phyloP scores from a whole-genome alignment of 768 basidiomycete species.

The Boletus sp. region DNA sequence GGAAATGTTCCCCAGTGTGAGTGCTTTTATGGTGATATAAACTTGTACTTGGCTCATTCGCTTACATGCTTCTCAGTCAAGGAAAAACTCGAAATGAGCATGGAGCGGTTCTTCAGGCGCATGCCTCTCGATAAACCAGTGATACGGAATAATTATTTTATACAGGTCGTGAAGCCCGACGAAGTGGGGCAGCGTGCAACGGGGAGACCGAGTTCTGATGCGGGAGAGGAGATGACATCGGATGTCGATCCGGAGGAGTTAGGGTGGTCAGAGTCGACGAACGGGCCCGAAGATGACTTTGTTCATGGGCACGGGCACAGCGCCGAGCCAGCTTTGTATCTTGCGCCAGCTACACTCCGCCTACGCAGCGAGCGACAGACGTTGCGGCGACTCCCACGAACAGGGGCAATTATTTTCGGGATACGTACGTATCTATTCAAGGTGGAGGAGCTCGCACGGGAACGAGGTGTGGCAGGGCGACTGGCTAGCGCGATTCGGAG shows the following conservation, averaged over 20 bases:
- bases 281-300: constrained; percentile 52
- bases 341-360: constrained; percentile 45
- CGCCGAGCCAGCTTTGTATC: constrained; percentile 12
- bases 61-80: constrained; percentile 40
- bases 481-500: constrained; percentile 62
- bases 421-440: constrained; percentile 65
- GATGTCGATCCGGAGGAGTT: constrained; percentile 61
- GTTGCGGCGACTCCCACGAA: constrained; percentile 58
- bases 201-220: background rate
- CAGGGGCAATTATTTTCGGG: constrained; percentile 67
- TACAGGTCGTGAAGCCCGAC: constrained; percentile 39
- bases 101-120: constrained; percentile 70
- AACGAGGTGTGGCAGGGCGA: constrained; percentile 58
- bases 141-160: constrained; percentile 65
- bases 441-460: constrained; percentile 48
- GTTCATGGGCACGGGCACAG: constrained; percentile 30
- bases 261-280: constrained; percentile 57
- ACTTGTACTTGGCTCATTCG: background rate
- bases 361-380: constrained; percentile 68
- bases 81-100: constrained; percentile 59
- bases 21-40: constrained; percentile 20
- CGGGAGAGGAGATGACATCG: constrained; percentile 3
- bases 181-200: background rate
- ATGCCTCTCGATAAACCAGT: constrained; percentile 68
- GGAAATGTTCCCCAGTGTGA: constrained; percentile 74